Conservation (phyloP, 1,284 basidiomycete genomes). For the Anthracocystis walkeri region DNA sequence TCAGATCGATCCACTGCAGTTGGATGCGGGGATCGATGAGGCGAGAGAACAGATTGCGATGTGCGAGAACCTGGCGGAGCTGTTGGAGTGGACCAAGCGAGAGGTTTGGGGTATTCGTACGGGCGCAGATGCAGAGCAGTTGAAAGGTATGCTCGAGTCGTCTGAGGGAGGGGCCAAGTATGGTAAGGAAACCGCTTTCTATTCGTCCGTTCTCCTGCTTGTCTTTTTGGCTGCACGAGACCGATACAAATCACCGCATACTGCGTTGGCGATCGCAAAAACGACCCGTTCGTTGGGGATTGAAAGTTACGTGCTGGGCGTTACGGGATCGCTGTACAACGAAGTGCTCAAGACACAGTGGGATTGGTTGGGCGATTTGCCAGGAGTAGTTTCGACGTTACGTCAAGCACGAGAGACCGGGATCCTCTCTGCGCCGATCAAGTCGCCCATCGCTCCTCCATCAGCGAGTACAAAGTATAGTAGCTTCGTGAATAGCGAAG, state of each 20-base stretch:
- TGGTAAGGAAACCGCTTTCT: conserved; percentile 58
- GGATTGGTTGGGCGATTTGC: conserved; percentile 54
- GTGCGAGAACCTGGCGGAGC: conserved; percentile 46
- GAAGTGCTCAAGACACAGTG: conserved; percentile 62
- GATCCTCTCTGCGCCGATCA: conserved; percentile 26
- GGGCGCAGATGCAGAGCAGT: neutral
- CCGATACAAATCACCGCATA: conserved; percentile 51
- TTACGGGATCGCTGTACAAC: conserved; percentile 59
- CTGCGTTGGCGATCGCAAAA: conserved; percentile 49
- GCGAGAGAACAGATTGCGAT: conserved; percentile 43
- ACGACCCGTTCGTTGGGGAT: conserved; percentile 50
- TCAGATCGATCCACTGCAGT: conserved; percentile 24
- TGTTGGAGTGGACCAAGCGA: conserved; percentile 42
- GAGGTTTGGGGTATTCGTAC: conserved; percentile 46
- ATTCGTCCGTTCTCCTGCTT: conserved; percentile 60
- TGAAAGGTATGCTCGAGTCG: neutral
- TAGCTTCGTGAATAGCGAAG: conserved; percentile 13
- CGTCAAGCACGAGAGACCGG: conserved; percentile 48
- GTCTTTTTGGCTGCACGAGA: conserved; percentile 60
- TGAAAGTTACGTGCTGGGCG: conserved; percentile 61
- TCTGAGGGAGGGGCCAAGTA: conserved; percentile 22
- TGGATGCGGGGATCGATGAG: conserved; percentile 53
- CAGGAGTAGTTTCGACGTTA: conserved; percentile 28
- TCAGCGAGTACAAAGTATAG: neutral
- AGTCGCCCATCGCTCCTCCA: neutral